These are phyloP conservation scores for Exophiala sp. DNA, from an alignment of 2,329 filamentous ascomycete species.

Conservation along the genomic window DNA sequence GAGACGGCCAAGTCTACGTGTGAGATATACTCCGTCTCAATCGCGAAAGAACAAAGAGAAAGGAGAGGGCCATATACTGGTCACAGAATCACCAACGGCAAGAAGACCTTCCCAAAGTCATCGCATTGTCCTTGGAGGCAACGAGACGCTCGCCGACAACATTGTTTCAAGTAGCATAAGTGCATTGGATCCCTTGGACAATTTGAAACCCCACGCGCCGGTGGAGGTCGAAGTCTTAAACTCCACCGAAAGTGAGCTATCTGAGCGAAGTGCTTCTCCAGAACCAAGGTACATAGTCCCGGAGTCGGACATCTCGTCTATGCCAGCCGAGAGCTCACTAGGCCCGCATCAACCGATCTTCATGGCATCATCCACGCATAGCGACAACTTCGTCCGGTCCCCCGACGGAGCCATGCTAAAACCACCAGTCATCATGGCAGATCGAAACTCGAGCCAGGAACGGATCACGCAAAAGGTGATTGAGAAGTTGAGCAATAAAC, in stretches of 20 bases:
- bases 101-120: conserved; percentile 68
- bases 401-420: conserved; percentile 49
- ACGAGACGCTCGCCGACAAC: conserved; percentile 31
- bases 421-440: conserved; percentile 56
- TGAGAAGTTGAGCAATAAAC: conserved; percentile 59
- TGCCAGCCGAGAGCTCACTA: conserved; percentile 69
- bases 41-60: conserved; percentile 48
- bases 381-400: conserved; percentile 45
- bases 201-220: conserved; percentile 64
- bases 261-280: conserved; percentile 57
- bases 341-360: conserved; percentile 48
- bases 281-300: conserved; percentile 63
- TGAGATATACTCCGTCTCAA: conserved; percentile 73
- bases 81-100: conserved; percentile 73
- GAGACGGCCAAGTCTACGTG: conserved; percentile 76
- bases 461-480: conserved; percentile 66
- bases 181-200: conserved; percentile 72
- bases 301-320: conserved; percentile 82
- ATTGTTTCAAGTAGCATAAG: conserved; percentile 63
- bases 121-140: conserved; percentile 60
- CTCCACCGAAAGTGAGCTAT: conserved; percentile 64
- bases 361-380: conserved; percentile 23
- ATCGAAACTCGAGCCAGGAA: conserved; percentile 64
- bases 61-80: conserved; percentile 72
- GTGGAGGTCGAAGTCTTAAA: conserved; percentile 85